Conservation (phyloP, 805 yeast species). For the Starmerella powellii region DNA sequence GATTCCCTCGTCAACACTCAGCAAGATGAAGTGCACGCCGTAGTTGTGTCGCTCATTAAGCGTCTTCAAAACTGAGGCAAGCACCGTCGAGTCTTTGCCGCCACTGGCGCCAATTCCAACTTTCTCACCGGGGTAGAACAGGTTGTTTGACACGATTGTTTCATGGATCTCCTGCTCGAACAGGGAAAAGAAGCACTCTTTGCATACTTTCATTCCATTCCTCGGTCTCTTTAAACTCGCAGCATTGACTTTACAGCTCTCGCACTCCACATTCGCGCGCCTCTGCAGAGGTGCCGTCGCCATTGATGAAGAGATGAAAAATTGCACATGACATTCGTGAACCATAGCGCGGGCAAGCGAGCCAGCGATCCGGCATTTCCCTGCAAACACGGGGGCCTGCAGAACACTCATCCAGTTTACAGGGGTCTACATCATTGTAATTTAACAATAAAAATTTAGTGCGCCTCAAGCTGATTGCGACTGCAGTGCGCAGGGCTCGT, state of each 20-base stretch:
- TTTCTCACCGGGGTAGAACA: constrained; percentile 69
- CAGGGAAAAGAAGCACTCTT: constrained; percentile 74
- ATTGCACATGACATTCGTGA: neutral
- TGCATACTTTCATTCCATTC: constrained; percentile 78
- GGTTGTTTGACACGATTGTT: constrained; percentile 57
- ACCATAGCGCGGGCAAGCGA: too few relatives aligned
- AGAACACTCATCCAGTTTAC: too few relatives aligned
- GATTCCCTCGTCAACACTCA: constrained; percentile 93
- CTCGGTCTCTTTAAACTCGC: constrained; percentile 89
- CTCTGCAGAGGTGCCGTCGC: constrained; percentile 8
- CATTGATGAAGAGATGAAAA: neutral
- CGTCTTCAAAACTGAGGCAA: constrained; percentile 76
- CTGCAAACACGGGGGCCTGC: too few relatives aligned
- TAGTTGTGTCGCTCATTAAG: constrained; percentile 80
- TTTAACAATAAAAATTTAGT: too few relatives aligned
- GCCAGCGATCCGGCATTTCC: too few relatives aligned
- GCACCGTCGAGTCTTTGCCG: constrained; percentile 93
- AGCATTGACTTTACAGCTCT: constrained; percentile 66
- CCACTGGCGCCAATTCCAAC: constrained; percentile 99
- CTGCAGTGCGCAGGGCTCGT: too few relatives aligned
- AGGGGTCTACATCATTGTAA: too few relatives aligned
- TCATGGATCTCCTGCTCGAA: constrained; percentile 94
- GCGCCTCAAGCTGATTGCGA: too few relatives aligned
- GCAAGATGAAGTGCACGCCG: constrained; percentile 69
- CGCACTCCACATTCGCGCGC: constrained; percentile 37